A percentile compares a stretch with the other conserved stretches of the same genome.
These are phyloP conservation scores for Paraphoma chrysanthemicola DNA, from an alignment of 2,329 filamentous ascomycete species.

Conservation along the genomic window DNA sequence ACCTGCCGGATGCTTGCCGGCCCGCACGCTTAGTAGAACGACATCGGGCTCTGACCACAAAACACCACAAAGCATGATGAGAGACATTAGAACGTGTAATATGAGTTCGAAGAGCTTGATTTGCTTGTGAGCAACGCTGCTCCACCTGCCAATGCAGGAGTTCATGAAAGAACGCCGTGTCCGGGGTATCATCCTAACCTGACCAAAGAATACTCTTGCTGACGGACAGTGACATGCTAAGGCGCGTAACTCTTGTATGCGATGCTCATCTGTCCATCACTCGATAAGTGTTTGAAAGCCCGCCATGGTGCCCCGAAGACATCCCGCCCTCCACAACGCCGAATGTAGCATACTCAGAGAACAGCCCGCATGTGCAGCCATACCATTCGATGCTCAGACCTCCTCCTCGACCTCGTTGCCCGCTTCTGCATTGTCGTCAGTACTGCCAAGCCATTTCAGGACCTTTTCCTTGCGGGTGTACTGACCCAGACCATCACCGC, in stretches of 20 bases:
- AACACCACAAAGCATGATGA: background rate
- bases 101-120: background rate
- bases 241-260: background rate
- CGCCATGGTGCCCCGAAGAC: background rate
- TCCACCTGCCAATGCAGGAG: no score
- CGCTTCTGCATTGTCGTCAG: conserved; percentile 17
- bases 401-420: conserved; percentile 2
- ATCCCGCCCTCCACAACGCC: background rate
- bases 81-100: background rate
- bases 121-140: background rate
- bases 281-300: no score
- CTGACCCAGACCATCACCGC: conserved; percentile 27
- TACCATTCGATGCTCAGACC: background rate
- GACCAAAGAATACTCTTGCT: background rate
- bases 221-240: background rate
- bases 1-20: background rate
- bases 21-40: no score
- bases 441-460: conserved; percentile 11
- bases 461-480: conserved; percentile 12
- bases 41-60: no score
- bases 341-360: background rate
- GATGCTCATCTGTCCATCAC: background rate
- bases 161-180: background rate
- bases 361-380: background rate
- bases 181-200: conserved; percentile 1